Conservation (phyloP, 2,329 filamentous ascomycete genomes). For the Parastagonospora avenae region DNA sequence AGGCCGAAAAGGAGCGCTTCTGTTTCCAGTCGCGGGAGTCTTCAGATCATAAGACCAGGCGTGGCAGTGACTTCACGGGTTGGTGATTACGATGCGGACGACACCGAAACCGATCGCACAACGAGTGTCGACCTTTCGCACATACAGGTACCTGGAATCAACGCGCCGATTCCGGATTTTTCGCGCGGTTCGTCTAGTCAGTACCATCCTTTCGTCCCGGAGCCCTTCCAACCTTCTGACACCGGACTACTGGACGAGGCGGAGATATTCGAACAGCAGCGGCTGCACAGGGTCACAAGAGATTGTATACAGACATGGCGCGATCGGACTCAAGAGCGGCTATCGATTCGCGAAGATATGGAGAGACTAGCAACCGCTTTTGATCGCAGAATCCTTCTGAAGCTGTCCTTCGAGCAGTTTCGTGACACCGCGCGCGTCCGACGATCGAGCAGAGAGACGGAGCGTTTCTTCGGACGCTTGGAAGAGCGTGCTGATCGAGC, state of each 20-base stretch:
- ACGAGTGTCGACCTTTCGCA: slow-evolving; percentile 34
- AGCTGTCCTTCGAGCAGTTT: slow-evolving; percentile 56
- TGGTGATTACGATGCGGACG: slow-evolving; percentile 28
- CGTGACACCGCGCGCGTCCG: slow-evolving; percentile 35
- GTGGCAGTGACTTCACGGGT: slow-evolving; percentile 13
- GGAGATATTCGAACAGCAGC: slow-evolving; percentile 46
- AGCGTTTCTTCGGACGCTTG: slow-evolving; percentile 60
- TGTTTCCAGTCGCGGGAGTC: slow-evolving; percentile 43
- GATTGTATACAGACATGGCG: slow-evolving; percentile 54
- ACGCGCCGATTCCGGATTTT: slow-evolving; percentile 38
- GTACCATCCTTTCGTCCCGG: slow-evolving; percentile 30
- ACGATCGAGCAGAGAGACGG: slow-evolving; percentile 52
- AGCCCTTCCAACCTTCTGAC: slow-evolving; percentile 56
- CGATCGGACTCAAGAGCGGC: slow-evolving; percentile 41
- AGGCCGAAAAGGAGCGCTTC: slow-evolving; percentile 36
- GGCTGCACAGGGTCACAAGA: slow-evolving; percentile 32
- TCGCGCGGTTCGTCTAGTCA: slow-evolving; percentile 13
- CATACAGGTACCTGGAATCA: slow-evolving; percentile 43
- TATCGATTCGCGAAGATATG: slow-evolving; percentile 23
- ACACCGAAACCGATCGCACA: slow-evolving; percentile 38
- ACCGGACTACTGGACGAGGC: slow-evolving; percentile 59
- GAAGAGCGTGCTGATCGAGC: slow-evolving; percentile 67
- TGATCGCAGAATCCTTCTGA: slow-evolving; percentile 58
- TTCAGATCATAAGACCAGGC: slow-evolving; percentile 34
- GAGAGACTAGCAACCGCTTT: slow-evolving; percentile 49